These are phyloP conservation scores for Eragrostis nindensis DNA, from an alignment of 176 grass and related monocot species.

Conservation along the genomic window DNA sequence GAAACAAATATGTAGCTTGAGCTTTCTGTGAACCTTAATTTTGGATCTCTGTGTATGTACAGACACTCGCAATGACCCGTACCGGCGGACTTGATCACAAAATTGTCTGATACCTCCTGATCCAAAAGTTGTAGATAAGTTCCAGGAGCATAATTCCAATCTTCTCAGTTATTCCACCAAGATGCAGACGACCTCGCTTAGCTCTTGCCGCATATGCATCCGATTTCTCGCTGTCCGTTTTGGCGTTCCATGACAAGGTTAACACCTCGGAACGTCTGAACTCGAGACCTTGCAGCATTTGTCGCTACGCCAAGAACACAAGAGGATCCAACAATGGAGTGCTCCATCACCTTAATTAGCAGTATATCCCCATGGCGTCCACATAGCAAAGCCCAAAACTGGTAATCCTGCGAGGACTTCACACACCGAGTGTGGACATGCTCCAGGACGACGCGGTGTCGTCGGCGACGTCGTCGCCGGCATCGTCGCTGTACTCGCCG, in stretches of 20 bases:
- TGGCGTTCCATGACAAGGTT: conserved; percentile 21
- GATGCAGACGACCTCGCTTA: conserved; percentile 45
- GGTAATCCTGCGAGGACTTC: no score
- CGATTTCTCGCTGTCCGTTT: not conserved
- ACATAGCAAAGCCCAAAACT: no score
- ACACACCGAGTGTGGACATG: no score
- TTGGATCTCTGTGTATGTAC: no score
- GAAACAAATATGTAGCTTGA: not conserved
- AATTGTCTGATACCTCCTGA: conserved; percentile 34
- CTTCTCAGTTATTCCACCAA: conserved; percentile 44
- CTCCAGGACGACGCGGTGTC: no score
- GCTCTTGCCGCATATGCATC: conserved; percentile 38
- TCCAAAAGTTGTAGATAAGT: conserved; percentile 38
- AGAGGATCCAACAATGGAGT: no score
- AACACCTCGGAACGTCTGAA: conserved; percentile 44
- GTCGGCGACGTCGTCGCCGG: no score
- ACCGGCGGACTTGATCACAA: conserved; percentile 45
- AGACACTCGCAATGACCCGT: not conserved
- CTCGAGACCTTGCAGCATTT: conserved; percentile 34
- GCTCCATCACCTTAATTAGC: no score
- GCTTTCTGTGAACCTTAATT: conserved; percentile 19
- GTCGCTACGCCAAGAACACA: no score
- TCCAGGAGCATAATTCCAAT: conserved; percentile 49
- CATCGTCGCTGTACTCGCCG: no score
- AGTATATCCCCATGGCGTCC: no score